Conservation (phyloP, 2,329 filamentous ascomycete genomes). For the Pestalotiopsis sp. region DNA sequence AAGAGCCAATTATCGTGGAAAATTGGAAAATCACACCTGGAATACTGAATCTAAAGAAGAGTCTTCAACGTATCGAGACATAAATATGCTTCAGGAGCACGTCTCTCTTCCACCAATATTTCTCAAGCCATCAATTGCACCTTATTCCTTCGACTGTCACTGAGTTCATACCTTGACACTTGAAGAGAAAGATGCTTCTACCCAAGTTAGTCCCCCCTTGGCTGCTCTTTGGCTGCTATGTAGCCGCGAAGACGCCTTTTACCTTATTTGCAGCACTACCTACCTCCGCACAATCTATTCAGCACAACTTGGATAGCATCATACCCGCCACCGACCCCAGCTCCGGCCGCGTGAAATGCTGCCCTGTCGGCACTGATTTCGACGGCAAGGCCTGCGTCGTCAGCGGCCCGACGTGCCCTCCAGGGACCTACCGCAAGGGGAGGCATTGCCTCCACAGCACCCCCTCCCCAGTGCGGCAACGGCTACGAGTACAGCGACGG, state of each 20-base stretch:
- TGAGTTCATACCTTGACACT: background rate
- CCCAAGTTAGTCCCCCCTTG: background rate
- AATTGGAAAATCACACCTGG: too few species aligned
- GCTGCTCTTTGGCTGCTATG: background rate
- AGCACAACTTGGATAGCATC: background rate
- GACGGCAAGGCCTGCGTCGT: background rate
- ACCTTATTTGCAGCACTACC: background rate
- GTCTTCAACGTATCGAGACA: too few species aligned
- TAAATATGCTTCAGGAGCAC: too few species aligned
- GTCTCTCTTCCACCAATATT: too few species aligned
- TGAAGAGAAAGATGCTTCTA: background rate
- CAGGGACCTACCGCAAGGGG: background rate
- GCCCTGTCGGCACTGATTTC: background rate
- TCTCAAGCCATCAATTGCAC: background rate
- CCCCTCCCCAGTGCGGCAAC: background rate
- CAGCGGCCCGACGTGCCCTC: background rate
- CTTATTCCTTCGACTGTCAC: background rate
- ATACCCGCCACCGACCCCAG: background rate
- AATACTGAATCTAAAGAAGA: too few species aligned
- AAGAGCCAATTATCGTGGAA: too few species aligned
- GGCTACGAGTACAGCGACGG: background rate
- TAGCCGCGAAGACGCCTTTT: background rate
- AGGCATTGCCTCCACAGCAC: background rate
- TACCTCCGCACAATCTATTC: background rate
- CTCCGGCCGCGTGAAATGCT: background rate